Base-by-base conservation (phyloP, 2,329 filamentous ascomycete genomes). In the Diaporthe citriasiana region DNA sequence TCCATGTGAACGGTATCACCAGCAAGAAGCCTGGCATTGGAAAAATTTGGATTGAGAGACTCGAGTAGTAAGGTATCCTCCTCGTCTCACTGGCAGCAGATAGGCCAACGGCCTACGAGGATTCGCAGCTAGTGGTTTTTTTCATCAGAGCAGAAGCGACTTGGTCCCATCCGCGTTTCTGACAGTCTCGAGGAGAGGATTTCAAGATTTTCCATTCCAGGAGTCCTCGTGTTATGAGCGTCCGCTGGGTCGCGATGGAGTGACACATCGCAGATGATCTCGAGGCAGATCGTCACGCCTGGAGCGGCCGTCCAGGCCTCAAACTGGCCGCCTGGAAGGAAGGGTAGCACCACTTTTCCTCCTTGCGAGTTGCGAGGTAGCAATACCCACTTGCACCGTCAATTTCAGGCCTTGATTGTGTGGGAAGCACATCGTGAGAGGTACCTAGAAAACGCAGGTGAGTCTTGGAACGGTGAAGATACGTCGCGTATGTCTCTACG, bases 241-340 rank as follows among this genome's bases (percentile, higher is more conserved):
- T 19, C 45, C 13, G 15, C 15, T 22, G 9, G 27, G 63, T 35
- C 50, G 35, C 50, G 7, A 33, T 42, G 15, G 25, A 27, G 19
- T 40, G 22, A 66, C 40, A 27, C 40, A 57, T 45, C 63, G 59
- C 38, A 65, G 33, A 69, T 27, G 33, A 50, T 40, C 47, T 51
- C 47, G 63, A 68, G n/a, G 33, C 47, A 35, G 63, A 53, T 53
- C 19, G 19, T 40, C 30, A 65, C 13, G 40, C 33, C n/a, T 65
- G 42, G 59, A 40, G 33, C 40, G 50, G 56, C 51, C 17, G 56
- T 19, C 25, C 65, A n/a, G 42, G 38, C 47, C 55, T 66, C 50
- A 35, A 40, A 25, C 5, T 10, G 53, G 25, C 35, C 25, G 22
- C 19, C 42, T 15, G 30, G 12, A 25, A 19, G 27, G 27, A n/a